Evolutionary conservation across 306 rosid genomes (phyloP).

Genomic region (cucumber (Cucumis sativus)): DNA sequence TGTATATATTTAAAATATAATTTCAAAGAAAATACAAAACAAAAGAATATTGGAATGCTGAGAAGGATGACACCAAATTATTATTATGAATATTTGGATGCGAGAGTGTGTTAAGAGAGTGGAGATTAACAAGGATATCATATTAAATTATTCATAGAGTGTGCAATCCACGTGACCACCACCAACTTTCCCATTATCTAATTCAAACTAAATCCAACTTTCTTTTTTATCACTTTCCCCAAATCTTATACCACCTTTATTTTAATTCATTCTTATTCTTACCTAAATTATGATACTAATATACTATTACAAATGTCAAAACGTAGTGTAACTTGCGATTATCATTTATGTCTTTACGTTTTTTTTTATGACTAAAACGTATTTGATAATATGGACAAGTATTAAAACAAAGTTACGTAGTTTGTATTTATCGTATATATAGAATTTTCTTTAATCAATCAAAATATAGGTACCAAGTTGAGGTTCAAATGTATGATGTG

Average conservation of each 20-base stretch:
- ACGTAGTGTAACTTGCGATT: background rate
- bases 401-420: background rate
- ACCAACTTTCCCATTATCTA: constrained; percentile 31
- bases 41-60: constrained; percentile 41
- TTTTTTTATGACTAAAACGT: too few relatives aligned
- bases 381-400: background rate
- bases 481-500: background rate
- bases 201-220: constrained; percentile 6
- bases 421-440: background rate
- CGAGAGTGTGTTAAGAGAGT: constrained; percentile 9
- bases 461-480: background rate
- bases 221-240: background rate
- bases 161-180: constrained; percentile 61
- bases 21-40: background rate
- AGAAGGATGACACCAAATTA: constrained; percentile 49
- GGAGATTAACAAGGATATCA: constrained; percentile 25
- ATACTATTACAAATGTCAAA: background rate
- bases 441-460: background rate
- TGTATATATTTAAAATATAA: background rate
- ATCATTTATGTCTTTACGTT: background rate
- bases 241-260: background rate
- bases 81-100: background rate
- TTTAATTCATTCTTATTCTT: background rate
- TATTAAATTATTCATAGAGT: constrained; percentile 42
- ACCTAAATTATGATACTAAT: background rate